phyloP scores from a whole-genome alignment of 177 flowering plant species.

The Telopea speciosissima region DNA sequence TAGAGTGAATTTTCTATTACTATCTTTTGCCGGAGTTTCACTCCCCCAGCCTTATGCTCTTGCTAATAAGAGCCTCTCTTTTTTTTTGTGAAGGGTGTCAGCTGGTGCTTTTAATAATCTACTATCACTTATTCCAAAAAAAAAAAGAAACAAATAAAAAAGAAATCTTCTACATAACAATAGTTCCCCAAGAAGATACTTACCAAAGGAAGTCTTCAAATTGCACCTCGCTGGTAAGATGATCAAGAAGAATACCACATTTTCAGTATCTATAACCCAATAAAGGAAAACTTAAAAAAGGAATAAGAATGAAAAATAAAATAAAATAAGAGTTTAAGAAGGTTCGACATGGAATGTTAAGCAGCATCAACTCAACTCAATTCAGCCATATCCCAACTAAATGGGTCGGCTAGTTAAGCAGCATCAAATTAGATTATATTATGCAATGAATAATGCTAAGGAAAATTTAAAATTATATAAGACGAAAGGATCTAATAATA shows the following conservation, averaged over 20 bases:
- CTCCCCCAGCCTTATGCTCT: too few relatives aligned
- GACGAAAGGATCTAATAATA: background rate
- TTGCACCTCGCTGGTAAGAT: slow-evolving; percentile 58
- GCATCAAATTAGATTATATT: slow-evolving; percentile 1
- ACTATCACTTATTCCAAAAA: background rate
- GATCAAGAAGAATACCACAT: slow-evolving; percentile 10
- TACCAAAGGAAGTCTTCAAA: slow-evolving; percentile 97
- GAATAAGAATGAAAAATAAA: background rate
- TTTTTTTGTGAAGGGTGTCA: background rate
- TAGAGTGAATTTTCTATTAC: too few relatives aligned
- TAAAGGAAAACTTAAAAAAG: slow-evolving; percentile 5
- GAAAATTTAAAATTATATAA: background rate
- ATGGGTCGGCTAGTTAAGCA: too few relatives aligned
- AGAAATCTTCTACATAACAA: background rate
- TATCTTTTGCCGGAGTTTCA: too few relatives aligned
- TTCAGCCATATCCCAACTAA: too few relatives aligned
- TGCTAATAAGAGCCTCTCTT: too few relatives aligned
- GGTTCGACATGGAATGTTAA: background rate
- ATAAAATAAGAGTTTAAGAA: background rate
- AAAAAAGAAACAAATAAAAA: background rate
- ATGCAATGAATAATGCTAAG: background rate
- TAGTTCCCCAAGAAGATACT: slow-evolving; percentile 14
- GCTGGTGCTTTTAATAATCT: background rate
- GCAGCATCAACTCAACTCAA: too few relatives aligned
- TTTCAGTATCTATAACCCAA: slow-evolving; percentile 5